Evolutionary conservation across 352 stramenopile genomes (phyloP), one percentile per base, ranked within the genome.

Genomic region (Elongisporangium undulatum): DNA sequence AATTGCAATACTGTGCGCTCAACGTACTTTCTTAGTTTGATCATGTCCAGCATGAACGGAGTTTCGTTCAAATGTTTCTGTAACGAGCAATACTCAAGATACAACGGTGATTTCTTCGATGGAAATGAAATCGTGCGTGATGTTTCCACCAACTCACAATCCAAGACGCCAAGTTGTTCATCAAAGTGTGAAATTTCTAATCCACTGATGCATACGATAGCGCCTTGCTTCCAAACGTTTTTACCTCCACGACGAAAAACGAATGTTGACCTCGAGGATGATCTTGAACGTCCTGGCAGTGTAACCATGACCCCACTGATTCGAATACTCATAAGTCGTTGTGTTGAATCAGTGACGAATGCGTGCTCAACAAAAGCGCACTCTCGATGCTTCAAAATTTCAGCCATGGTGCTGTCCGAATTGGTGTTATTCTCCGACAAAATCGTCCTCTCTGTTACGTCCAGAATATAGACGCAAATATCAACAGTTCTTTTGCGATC

Each of bases 181-280:
- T 90, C 80, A 21, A 74, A 87, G 52, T 90, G 80, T 24, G 80
- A 90, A 12, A 90, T 52, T 51, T 87, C 75, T 19, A 90, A 56
- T 19, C 74, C 80, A 56, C 67, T 76, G 22, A 90, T 67, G 41
- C 74, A 87, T 12, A 90, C 29, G 61, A 88, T 61, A 9, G 67
- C 51, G 16, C 80, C 77, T 67, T 83, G 69, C 63, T 72, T 75
- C 80, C 80, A 87, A 17, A 77, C 38, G 39, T 64, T 85, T 26
- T 73, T 74, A 52, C 53, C 71, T 19, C 79, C 79, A 41, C 77
- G 75, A 19, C 70, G 66, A 39, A 89, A 89, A 16, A 69, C 51
- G 56, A 78, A 78, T 15, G 67, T 62, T 45, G 34, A 45, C 12
- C 34, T 45, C 3, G 60, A 66, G 10, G 65, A 72, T 8, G 49